Conservation (phyloP, 306 rosid genomes). For the Luffa aegyptiaca region DNA sequence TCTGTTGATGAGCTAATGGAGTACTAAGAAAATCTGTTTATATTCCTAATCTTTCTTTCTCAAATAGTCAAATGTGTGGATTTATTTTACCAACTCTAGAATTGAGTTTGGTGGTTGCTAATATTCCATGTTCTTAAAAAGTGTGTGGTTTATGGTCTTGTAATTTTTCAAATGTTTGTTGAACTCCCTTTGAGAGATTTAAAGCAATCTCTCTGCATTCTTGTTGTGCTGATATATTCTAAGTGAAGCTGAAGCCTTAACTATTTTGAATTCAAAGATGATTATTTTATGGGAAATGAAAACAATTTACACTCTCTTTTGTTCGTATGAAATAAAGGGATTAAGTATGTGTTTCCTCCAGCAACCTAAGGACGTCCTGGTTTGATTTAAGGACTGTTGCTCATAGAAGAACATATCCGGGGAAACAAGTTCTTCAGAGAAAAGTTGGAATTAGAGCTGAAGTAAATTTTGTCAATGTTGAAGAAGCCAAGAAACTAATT, state of each 20-base stretch:
- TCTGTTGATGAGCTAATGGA: background rate
- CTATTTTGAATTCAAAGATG: background rate
- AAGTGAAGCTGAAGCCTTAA: too few relatives aligned
- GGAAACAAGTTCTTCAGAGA: slow-evolving; percentile 28
- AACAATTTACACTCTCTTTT: background rate
- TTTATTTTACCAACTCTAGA: background rate
- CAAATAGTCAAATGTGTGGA: background rate
- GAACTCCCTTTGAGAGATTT: background rate
- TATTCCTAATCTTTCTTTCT: background rate
- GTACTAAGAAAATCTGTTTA: background rate
- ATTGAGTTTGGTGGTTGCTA: background rate
- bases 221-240: background rate
- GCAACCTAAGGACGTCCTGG: slow-evolving; percentile 53
- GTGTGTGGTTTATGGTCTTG: background rate
- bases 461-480: slow-evolving; percentile 58
- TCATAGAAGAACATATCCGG: slow-evolving; percentile 27
- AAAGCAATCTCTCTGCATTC: background rate
- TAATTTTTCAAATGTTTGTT: background rate
- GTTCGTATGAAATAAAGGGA: slow-evolving; percentile 15
- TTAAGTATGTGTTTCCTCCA: slow-evolving; percentile 39
- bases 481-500: slow-evolving; percentile 62
- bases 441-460: slow-evolving; percentile 50
- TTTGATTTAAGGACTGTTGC: slow-evolving; percentile 40
- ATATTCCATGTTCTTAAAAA: background rate
- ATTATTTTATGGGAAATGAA: background rate